Evolutionary conservation across 176 grass and related monocot species (phyloP).

Genomic region (Cenchrus americanus): DNA sequence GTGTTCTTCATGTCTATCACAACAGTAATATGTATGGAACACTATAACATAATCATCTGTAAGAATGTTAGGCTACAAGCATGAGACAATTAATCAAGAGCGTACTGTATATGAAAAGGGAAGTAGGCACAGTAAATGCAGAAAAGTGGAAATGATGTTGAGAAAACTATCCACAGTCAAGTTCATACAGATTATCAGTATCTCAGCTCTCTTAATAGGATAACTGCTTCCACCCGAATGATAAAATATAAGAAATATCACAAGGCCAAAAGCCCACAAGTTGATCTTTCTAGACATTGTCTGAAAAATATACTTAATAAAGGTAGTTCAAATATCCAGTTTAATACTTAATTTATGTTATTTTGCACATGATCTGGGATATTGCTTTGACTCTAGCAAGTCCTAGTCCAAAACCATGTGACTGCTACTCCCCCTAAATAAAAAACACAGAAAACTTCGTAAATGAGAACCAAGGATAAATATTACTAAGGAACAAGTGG

Average conservation of each 20-base stretch:
- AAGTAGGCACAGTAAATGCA: no score
- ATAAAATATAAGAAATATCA: conserved; percentile 10
- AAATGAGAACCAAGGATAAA: conserved; percentile 12
- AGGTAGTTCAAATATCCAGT: background rate
- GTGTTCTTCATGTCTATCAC: background rate
- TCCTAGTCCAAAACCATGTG: conserved; percentile 2
- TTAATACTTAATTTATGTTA: conserved; percentile 49
- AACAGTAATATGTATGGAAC: background rate
- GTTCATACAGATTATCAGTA: background rate
- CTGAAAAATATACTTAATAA: conserved; percentile 24
- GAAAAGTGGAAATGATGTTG: no score
- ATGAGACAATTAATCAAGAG: no score
- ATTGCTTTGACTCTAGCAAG: conserved; percentile 30
- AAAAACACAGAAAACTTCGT: conserved; percentile 19
- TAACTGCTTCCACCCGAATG: background rate
- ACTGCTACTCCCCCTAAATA: conserved; percentile 15
- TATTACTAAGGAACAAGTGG: background rate
- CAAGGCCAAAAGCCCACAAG: background rate
- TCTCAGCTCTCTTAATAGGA: conserved; percentile 22
- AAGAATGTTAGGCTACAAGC: no score
- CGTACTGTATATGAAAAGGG: no score
- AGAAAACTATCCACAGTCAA: background rate
- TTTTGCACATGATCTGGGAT: conserved; percentile 13
- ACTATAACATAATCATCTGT: background rate
- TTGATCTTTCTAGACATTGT: background rate